These are phyloP conservation scores for Torulaspora delbrueckii DNA, from an alignment of 805 yeast genomes.

Conservation along the genomic window DNA sequence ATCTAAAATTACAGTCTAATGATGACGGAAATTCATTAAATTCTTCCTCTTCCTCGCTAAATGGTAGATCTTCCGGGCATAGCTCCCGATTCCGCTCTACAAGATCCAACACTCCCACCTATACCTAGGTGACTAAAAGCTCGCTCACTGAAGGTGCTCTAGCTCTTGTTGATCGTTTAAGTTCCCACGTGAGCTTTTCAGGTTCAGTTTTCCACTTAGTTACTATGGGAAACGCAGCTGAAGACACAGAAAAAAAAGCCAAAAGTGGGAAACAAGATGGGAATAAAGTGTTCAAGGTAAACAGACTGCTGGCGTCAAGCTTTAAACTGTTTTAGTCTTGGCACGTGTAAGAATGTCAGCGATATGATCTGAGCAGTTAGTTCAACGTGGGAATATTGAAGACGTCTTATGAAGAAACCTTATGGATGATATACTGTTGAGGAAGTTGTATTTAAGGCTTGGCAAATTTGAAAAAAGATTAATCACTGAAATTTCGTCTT, in stretches of 20 bases:
- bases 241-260: background rate
- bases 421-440: background rate
- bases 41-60: constrained; percentile 13
- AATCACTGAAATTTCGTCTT: background rate
- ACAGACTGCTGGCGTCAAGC: background rate
- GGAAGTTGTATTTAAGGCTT: background rate
- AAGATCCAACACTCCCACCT: constrained; percentile 19
- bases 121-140: background rate
- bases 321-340: background rate
- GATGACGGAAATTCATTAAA: constrained; percentile 6
- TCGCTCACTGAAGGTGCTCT: background rate
- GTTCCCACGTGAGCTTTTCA: background rate
- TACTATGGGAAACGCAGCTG: background rate
- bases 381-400: background rate
- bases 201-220: background rate
- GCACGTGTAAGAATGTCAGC: background rate
- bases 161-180: background rate
- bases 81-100: constrained; percentile 21
- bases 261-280: background rate
- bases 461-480: background rate
- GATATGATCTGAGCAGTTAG: background rate
- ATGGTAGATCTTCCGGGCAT: constrained; percentile 9
- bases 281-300: background rate
- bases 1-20: constrained; percentile 8
- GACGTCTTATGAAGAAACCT: background rate